phyloP scores from a whole-genome alignment of 225 moss, liverwort and hornwort species.

The Antitrichia curtipendula region DNA sequence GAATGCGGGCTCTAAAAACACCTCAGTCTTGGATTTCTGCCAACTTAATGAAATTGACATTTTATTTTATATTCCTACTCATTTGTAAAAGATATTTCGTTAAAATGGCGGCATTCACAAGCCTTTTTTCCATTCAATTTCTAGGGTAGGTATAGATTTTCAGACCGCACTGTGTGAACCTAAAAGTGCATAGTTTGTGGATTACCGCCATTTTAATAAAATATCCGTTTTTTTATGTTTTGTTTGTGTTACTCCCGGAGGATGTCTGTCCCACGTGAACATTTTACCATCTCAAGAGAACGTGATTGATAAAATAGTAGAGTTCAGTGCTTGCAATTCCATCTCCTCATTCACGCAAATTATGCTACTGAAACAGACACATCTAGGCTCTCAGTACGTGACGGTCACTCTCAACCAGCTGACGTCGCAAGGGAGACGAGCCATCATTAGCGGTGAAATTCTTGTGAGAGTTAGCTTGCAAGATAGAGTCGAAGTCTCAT shows the following conservation, averaged over 20 bases:
- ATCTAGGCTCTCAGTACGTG: background rate
- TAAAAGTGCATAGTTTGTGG: too few species aligned
- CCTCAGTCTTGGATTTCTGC: background rate
- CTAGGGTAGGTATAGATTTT: too few species aligned
- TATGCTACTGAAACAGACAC: background rate
- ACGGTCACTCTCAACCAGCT: background rate
- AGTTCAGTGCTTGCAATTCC: background rate
- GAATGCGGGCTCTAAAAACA: fast-evolving
- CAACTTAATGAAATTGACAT: background rate
- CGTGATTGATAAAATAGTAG: background rate
- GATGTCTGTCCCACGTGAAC: background rate
- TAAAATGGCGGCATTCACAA: too few species aligned
- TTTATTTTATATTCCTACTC: background rate
- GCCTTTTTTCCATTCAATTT: too few species aligned
- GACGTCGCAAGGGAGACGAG: background rate
- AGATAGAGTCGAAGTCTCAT: background rate
- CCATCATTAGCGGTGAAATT: background rate
- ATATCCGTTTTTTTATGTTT: too few species aligned
- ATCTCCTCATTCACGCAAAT: background rate
- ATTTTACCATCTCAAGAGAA: background rate
- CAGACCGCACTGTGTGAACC: too few species aligned
- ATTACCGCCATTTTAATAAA: too few species aligned
- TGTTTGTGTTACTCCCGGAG: background rate
- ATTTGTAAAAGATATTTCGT: too few species aligned
- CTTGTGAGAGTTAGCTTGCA: background rate